These are phyloP conservation scores for Fusarium citri DNA, from an alignment of 2,329 filamentous ascomycete species.

Conservation along the genomic window DNA sequence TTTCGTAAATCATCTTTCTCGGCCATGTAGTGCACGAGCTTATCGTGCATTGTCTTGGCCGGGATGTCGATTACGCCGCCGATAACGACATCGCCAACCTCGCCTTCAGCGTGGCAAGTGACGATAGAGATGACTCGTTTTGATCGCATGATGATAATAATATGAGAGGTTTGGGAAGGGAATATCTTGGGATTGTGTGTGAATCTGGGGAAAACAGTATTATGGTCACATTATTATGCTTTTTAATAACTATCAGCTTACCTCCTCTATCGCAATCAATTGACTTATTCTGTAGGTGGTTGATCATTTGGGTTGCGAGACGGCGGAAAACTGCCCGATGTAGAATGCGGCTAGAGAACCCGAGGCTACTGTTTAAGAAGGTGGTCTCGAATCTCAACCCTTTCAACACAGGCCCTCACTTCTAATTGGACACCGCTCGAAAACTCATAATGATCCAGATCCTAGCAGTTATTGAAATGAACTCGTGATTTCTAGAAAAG, in stretches of 20 bases:
- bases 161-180: neutral
- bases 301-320: neutral
- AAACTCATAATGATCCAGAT: fast-evolving
- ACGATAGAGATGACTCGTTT: slow-evolving; percentile 48
- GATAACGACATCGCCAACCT: slow-evolving; percentile 61
- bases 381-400: neutral
- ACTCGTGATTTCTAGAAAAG: neutral
- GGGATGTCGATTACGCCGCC: slow-evolving; percentile 59
- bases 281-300: neutral
- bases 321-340: slow-evolving; percentile 16
- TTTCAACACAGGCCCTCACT: neutral
- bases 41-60: slow-evolving; percentile 61
- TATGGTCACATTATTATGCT: neutral
- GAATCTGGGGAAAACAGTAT: neutral
- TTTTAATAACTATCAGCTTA: slow-evolving; percentile 2
- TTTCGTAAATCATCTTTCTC: slow-evolving; percentile 54
- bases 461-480: neutral
- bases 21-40: slow-evolving; percentile 56
- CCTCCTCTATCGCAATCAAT: neutral
- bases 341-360: slow-evolving; percentile 22
- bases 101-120: slow-evolving; percentile 55
- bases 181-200: neutral
- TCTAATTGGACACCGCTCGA: neutral
- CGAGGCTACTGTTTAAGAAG: neutral
- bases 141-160: slow-evolving; percentile 4